Evolutionary conservation across 768 basidiomycete species (phyloP).

Genomic region (Pluteus cervinus): DNA sequence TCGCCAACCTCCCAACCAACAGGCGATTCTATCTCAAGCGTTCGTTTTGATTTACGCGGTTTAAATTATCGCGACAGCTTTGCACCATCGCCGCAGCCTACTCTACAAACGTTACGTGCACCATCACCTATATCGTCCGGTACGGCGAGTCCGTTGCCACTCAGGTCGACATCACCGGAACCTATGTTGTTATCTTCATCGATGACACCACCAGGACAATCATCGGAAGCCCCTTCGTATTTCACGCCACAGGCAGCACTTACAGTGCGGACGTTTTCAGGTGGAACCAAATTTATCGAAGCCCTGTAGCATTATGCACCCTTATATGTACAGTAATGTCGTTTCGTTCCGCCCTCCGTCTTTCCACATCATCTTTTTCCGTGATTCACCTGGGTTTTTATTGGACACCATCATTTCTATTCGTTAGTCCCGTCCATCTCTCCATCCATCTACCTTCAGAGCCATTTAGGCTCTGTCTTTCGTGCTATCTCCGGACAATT

Average conservation of each 20-base stretch:
- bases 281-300: slow-evolving; percentile 48
- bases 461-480: too few species aligned
- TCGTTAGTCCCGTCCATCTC: too few species aligned
- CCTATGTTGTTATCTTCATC: slow-evolving; percentile 9
- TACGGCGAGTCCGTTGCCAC: slow-evolving; percentile 15
- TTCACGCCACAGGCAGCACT: slow-evolving; percentile 12
- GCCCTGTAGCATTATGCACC: slow-evolving; percentile 17
- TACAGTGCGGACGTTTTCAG: slow-evolving; percentile 31
- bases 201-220: slow-evolving; percentile 9
- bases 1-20: slow-evolving; percentile 16
- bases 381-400: too few species aligned
- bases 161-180: slow-evolving; percentile 13
- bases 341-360: too few species aligned
- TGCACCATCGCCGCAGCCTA: slow-evolving; percentile 14
- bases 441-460: too few species aligned
- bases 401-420: too few species aligned
- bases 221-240: slow-evolving; percentile 8
- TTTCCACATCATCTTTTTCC: too few species aligned
- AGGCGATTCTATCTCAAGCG: slow-evolving; percentile 19
- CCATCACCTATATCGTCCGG: slow-evolving; percentile 17
- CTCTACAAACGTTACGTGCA: slow-evolving; percentile 21
- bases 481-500: too few species aligned
- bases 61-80: slow-evolving; percentile 17
- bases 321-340: too few species aligned
- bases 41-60: slow-evolving; percentile 20